Evolutionary conservation across 1,284 basidiomycete genomes (phyloP), one percentile per base, ranked within the genome.

Genomic region (Cryptococcus floricola): DNA sequence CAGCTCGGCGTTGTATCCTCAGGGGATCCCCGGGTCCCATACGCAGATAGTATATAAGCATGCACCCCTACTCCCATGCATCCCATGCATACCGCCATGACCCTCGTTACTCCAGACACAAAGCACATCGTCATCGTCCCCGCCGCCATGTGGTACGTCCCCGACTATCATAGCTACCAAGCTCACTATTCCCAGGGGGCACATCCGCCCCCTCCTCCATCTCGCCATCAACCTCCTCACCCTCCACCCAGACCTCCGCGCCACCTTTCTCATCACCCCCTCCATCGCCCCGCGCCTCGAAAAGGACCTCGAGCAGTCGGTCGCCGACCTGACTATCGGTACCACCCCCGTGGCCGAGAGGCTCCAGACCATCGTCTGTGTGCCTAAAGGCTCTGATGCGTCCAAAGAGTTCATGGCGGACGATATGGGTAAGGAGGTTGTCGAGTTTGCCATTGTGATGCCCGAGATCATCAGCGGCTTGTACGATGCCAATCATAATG

Each of bases 121-220:
- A 34, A 34, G 31, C 31, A 34, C 10, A 1, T 34, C 31, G 3
- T 34, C 31, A 6, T 34, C 31, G 31, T 34, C 31, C 31, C 31
- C 8, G 41, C 41, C 41, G 41, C 41, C 31, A 34, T 34, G 31
- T 34, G 31, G 31, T 34, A 34, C 31, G 31, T 34, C 31, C 31
- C 10, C 23, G 19, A 31, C n/a, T 31, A 6, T 10, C 31, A 34
- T 3, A 8, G 31, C 23, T 34, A 34, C 31, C 10, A 6, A 0
- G 10, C 31, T 34, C 1, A 34, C 31, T 13, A 16, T 8, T 38
- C n/a, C 14, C 46, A 66, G 65, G 65, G 63, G 65, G 13, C 65
- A 66, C 41, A 45, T 63, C 39, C 59, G 65, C 48, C 63, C 65
- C 10, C 25, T 65, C 18, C 52, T 67, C 13, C 61, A 67, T 39